Conservation (phyloP, 768 basidiomycete genomes). For the Clitopilus passeckerianus region DNA sequence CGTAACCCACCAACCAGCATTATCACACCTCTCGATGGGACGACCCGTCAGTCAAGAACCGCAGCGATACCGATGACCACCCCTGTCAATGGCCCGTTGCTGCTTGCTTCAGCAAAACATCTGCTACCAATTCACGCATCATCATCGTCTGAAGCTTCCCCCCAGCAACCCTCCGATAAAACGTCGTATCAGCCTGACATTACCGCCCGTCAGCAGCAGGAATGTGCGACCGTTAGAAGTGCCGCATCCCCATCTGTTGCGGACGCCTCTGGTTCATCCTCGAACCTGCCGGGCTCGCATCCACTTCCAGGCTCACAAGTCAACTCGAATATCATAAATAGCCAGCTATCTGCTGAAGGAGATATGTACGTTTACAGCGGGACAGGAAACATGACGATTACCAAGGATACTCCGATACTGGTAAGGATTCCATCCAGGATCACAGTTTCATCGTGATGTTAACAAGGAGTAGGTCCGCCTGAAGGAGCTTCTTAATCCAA, state of each 20-base stretch:
- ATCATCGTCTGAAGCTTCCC: too few species aligned
- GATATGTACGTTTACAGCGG: neutral
- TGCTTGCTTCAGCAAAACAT: too few species aligned
- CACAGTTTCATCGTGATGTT: neutral
- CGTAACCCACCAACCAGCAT: neutral
- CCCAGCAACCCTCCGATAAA: too few species aligned
- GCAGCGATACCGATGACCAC: too few species aligned
- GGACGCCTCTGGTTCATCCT: neutral
- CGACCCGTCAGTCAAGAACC: too few species aligned
- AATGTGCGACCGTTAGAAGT: too few species aligned
- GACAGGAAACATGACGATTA: neutral
- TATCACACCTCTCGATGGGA: too few species aligned
- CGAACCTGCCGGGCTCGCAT: neutral
- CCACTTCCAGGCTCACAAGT: neutral
- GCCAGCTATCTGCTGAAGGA: neutral
- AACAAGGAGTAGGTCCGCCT: neutral
- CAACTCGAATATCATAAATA: neutral
- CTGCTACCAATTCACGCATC: too few species aligned
- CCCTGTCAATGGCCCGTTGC: too few species aligned
- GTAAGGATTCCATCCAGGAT: neutral
- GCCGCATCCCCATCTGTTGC: too few species aligned
- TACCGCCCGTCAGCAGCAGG: too few species aligned
- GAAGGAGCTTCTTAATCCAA: neutral
- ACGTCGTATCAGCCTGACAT: too few species aligned
- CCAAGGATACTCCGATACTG: neutral